phyloP scores from a whole-genome alignment of 768 basidiomycete species.

The Hericium rajendrae region DNA sequence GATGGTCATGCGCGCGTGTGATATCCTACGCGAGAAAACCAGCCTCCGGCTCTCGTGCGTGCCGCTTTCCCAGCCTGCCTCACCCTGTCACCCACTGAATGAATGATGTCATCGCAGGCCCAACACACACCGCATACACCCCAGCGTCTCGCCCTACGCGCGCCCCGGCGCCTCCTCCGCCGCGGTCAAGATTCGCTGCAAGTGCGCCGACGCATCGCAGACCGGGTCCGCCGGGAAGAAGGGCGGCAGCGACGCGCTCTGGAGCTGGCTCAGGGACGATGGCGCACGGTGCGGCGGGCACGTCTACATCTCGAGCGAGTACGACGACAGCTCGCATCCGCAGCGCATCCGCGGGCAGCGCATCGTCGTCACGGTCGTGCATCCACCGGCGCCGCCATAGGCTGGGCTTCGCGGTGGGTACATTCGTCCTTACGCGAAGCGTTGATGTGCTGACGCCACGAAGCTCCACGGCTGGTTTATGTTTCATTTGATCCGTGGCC shows the following conservation, averaged over 20 bases:
- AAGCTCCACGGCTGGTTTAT: too few relatives aligned
- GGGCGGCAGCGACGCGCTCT: background rate
- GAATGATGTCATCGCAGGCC: background rate
- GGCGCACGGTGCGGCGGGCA: background rate
- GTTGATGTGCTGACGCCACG: too few relatives aligned
- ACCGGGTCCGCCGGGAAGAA: background rate
- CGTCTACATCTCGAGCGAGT: conserved; percentile 1
- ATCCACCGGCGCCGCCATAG: background rate
- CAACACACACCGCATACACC: background rate
- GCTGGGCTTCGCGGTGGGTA: background rate
- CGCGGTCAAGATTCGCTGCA: background rate
- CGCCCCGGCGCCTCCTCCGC: background rate
- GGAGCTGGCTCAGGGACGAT: background rate
- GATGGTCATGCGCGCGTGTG: background rate
- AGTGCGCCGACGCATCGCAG: background rate
- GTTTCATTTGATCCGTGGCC: too few relatives aligned
- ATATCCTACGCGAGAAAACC: background rate
- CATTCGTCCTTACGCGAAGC: too few relatives aligned
- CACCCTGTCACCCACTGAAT: background rate
- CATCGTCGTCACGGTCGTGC: background rate
- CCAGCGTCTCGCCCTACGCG: background rate
- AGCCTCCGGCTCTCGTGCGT: conserved; percentile 1
- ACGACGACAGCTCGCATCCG: background rate
- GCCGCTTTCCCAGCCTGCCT: background rate
- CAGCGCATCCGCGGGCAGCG: background rate